Evolutionary conservation across 169 alveolate species (phyloP), one percentile per base, ranked within the genome.

Genomic region (Plasmodium vivax): DNA sequence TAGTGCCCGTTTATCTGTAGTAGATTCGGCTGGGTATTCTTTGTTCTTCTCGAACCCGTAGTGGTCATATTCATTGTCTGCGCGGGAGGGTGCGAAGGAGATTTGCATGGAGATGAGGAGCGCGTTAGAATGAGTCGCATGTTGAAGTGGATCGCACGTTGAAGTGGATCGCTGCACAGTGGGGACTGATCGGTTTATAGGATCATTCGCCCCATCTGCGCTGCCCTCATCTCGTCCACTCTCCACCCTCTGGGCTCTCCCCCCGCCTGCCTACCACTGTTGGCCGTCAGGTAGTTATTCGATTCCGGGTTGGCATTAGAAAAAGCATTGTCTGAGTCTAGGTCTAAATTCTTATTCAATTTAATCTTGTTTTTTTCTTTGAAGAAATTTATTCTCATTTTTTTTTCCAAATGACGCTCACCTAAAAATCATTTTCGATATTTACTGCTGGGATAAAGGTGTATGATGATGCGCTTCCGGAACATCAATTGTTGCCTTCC

Each of bases 351-450:
- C 56, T 77, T 80, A 56, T 88, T 88, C 73, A 88, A 45, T 81
- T 58, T 79, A 38, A 88, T 80, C 90, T 79, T 88, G 83, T 88
- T 77, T 88, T 81, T 88, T 80, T 88, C 94, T 88, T 88, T 88
- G 90, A 88, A 88, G 90, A 88, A 80, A 54, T 88, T 88, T 88
- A 88, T 88, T 88, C 81, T 88, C 94, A 88, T 88, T 88, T 88
- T 83, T 51, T 81, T 88, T 32, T 23, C 74, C 74, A 30, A 62
- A 85, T 36, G n/a, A 62, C 93, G 62, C 93, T 85, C 81, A 62
- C 68, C 75, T 74, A 85, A 85, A 85, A 74, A 75, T 85, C 93
- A 85, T 85, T 85, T 85, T 85, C 93, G 79, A 74, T 83, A 30
- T 68, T 19, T 30, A 9, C 38, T 68, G n/a, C 38, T 27, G 8